Evolutionary conservation across 768 basidiomycete genomes (phyloP).

Genomic region (Suillus weaverae): DNA sequence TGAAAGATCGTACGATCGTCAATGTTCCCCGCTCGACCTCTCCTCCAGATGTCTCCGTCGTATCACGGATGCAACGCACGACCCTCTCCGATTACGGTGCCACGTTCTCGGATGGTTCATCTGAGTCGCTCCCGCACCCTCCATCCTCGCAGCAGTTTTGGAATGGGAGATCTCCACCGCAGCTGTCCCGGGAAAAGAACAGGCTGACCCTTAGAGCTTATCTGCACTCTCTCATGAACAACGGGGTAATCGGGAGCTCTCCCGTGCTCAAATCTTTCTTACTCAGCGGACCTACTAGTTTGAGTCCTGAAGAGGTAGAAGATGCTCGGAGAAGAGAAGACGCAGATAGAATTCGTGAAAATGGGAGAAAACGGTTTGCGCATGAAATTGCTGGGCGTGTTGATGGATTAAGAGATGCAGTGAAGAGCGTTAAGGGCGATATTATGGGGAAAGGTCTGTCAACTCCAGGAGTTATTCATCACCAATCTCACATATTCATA

Average conservation of each 20-base stretch:
- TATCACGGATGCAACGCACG: constrained; percentile 67
- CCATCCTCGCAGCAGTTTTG: constrained; percentile 79
- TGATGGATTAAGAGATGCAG: constrained; percentile 78
- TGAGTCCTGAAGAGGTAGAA: constrained; percentile 71
- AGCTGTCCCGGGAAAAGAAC: constrained; percentile 90
- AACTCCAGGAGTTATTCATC: not conserved
- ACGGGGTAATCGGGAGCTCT: constrained; percentile 74
- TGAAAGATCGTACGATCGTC: constrained; percentile 82
- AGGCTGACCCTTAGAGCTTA: constrained; percentile 91
- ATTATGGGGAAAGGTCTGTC: constrained; percentile 80
- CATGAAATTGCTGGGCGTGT: constrained; percentile 85
- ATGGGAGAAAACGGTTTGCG: constrained; percentile 82
- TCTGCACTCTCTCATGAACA: constrained; percentile 75
- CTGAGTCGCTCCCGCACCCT: constrained; percentile 60
- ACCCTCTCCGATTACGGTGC: constrained; percentile 5
- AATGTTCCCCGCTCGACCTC: constrained; percentile 41
- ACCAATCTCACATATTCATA: constrained; percentile 29
- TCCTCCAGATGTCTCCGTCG: constrained; percentile 12
- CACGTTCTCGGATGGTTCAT: constrained; percentile 12
- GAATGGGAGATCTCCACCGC: constrained; percentile 51
- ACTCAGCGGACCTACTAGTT: constrained; percentile 66
- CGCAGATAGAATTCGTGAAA: constrained; percentile 84
- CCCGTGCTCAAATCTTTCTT: constrained; percentile 87
- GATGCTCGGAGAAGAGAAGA: constrained; percentile 84
- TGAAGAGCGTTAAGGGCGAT: constrained; percentile 90